Evolutionary conservation across 345 rosid genomes (phyloP), one percentile per base, ranked within the genome.

Genomic region (Sisymbrium irio): DNA sequence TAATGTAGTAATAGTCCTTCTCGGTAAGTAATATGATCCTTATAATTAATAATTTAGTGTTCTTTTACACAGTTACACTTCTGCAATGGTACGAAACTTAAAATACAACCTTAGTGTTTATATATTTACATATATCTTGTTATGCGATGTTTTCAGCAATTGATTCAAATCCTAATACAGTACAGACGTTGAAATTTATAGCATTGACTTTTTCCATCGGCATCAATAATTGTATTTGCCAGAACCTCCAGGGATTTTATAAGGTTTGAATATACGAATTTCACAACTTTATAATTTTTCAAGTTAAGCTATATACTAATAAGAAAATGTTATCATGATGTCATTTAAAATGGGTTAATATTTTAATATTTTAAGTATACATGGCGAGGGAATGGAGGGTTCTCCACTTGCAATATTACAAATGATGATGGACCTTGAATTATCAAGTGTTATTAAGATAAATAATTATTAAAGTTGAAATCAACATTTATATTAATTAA

Each of bases 331-430:
- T 51, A 75, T 75, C 79, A 62, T 68, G 64, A 56, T 56, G 64
- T 9, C 57, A 60, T 35, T 61, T 5, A 42, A 68, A 68, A 68
- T 55, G 74, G 19, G 25, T 35, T 4, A 71, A 69, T 42, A 69
- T 27, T 25, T 7, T 46, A 66, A 47, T 45, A 55, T 46, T 50
- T 14, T 17, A 64, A 18, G 12, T 36, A 53, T 56, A 57, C 47
- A 70, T 57, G 62, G 67, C 13, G 19, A 62, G 66, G 37, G 71
- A 62, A 47, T 55, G 65, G 62, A 70, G 66, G 67, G 72, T 65
- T 49, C 72, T 45, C 80, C 80, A 77, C 80, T 77, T 71, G 67
- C 76, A 65, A 71, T 71, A 70, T 71, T 56, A 63, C 62, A 65
- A 47, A 77, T 77, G 72, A 71, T 77, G 71, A 77, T 64, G 76